phyloP scores from a whole-genome alignment of 139 green algal genomes.

The Eudorina sp. region DNA sequence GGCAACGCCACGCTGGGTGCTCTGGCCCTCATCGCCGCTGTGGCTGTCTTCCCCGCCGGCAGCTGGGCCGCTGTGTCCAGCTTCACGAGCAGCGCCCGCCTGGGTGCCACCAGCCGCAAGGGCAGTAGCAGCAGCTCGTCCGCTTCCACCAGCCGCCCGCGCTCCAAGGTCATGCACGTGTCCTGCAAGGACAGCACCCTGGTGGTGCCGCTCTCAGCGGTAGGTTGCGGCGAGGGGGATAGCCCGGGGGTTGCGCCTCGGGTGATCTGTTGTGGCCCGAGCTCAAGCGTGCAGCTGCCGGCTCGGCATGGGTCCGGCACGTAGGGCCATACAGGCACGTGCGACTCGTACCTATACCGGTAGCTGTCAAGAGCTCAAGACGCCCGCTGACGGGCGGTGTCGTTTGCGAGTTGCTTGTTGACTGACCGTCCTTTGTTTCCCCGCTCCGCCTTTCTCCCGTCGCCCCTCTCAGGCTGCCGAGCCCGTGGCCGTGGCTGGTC shows the following conservation, averaged over 20 bases:
- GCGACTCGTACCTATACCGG: no score
- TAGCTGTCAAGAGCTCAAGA: no score
- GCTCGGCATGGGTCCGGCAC: no score
- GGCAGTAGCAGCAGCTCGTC: background rate
- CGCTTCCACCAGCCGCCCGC: background rate
- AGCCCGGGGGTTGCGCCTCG: no score
- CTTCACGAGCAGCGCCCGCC: background rate
- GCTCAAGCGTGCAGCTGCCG: no score
- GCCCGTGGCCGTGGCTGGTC: background rate
- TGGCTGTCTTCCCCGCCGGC: background rate
- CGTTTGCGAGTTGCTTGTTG: no score
- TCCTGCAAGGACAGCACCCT: slow-evolving; percentile 15
- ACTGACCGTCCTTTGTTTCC: no score
- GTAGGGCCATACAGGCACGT: no score
- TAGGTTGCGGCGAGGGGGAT: background rate
- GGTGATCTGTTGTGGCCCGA: no score
- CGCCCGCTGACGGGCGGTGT: no score
- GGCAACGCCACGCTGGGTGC: background rate
- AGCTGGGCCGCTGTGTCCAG: background rate
- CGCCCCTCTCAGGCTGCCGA: background rate
- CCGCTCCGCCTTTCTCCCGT: no score
- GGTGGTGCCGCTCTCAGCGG: slow-evolving; percentile 30
- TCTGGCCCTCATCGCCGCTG: background rate
- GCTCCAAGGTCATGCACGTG: slow-evolving; percentile 45
- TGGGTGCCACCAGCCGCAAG: background rate